phyloP scores from a whole-genome alignment of 1,284 basidiomycete species.

The Caloboletus inedulis region DNA sequence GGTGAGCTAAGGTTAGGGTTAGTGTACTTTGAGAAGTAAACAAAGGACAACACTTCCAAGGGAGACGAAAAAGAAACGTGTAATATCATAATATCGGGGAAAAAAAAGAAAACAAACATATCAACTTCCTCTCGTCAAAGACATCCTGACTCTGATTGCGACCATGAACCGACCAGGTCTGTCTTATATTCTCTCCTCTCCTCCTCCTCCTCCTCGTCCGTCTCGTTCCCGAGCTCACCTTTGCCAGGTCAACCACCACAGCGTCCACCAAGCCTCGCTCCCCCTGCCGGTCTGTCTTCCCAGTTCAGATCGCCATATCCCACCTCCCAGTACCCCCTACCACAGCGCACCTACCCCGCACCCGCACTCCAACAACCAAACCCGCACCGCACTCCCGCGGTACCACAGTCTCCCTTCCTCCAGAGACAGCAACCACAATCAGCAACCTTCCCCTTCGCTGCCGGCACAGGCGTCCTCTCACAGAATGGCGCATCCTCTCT shows the following conservation, averaged over 20 bases:
- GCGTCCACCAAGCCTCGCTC: conserved; percentile 68
- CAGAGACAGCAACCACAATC: conserved; percentile 53
- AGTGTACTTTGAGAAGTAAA: conserved; percentile 14
- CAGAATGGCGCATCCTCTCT: conserved; percentile 55
- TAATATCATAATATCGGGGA: conserved; percentile 3
- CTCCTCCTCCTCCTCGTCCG: neutral
- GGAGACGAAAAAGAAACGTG: conserved; percentile 18
- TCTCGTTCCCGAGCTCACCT: conserved; percentile 4
- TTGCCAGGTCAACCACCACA: conserved; percentile 71
- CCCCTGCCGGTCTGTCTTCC: conserved; percentile 55
- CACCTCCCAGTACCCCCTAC: conserved; percentile 51
- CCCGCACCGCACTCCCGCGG: conserved; percentile 55
- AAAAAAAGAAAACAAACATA: conserved; percentile 4
- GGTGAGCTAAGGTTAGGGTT: conserved; percentile 26
- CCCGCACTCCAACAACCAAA: conserved; percentile 51
- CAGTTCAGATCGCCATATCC: conserved; percentile 67
- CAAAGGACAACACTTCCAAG: conserved; percentile 26
- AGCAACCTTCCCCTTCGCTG: conserved; percentile 52
- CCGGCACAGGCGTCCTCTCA: conserved; percentile 40
- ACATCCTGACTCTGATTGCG: neutral
- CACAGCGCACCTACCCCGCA: conserved; percentile 52
- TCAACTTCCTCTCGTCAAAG: conserved; percentile 5
- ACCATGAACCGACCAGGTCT: conserved; percentile 33
- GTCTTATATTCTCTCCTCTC: conserved; percentile 2
- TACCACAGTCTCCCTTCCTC: conserved; percentile 63